Evolutionary conservation across 2,329 filamentous ascomycete species (phyloP).

Genomic region (Colletotrichum lupini): DNA sequence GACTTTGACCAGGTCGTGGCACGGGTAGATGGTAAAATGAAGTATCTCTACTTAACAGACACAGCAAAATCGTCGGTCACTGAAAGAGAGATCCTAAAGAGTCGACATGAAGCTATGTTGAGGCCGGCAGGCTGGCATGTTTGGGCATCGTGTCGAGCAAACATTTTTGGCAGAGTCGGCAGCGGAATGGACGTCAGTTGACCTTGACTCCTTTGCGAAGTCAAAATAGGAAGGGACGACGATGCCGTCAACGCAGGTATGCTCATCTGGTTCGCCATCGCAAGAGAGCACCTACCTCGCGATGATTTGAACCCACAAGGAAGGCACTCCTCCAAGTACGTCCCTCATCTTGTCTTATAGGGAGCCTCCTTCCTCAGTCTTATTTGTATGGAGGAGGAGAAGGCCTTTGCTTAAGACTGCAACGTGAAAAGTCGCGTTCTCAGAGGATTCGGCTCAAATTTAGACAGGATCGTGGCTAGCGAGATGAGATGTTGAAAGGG

Average conservation of each 20-base stretch:
- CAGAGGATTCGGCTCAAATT: neutral
- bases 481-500: neutral
- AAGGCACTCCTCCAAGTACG: neutral
- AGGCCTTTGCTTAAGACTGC: neutral
- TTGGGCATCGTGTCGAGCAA: neutral
- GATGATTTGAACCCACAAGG: neutral
- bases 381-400: neutral
- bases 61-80: neutral
- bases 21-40: slow-evolving; percentile 19
- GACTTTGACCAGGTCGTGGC: neutral
- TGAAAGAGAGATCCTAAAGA: neutral
- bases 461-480: neutral
- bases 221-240: neutral
- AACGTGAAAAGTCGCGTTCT: neutral
- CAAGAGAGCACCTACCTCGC: neutral
- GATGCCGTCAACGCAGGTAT: neutral
- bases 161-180: neutral
- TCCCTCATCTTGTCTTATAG: neutral
- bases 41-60: slow-evolving; percentile 20
- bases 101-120: slow-evolving; percentile 30
- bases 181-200: neutral
- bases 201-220: neutral
- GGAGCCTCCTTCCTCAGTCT: neutral
- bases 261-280: neutral
- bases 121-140: slow-evolving; percentile 4